phyloP scores from a whole-genome alignment of 805 yeast genomes.

The Schwanniomyces pseudopolymorphus region DNA sequence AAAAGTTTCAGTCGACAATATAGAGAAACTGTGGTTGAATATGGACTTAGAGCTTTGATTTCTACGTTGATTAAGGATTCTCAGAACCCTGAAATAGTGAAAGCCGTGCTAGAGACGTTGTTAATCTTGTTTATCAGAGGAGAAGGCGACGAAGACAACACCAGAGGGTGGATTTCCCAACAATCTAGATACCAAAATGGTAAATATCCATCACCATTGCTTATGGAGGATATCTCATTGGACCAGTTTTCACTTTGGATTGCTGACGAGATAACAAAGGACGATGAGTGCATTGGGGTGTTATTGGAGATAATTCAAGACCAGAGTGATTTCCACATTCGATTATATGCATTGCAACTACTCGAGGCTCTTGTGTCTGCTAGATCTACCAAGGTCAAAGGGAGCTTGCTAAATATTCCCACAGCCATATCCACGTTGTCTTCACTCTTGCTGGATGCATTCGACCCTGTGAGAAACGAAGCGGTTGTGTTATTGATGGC shows the following conservation, averaged over 20 bases:
- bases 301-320: conserved; percentile 46
- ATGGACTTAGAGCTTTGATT: conserved; percentile 75
- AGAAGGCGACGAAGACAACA: conserved; percentile 57
- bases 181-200: conserved; percentile 75
- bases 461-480: conserved; percentile 89
- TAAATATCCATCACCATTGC: conserved; percentile 72
- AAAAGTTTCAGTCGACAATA: conserved; percentile 87
- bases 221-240: conserved; percentile 52
- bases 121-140: conserved; percentile 77
- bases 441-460: conserved; percentile 38
- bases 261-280: conserved; percentile 85
- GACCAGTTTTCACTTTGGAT: conserved; percentile 95
- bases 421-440: conserved; percentile 80
- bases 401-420: conserved; percentile 68
- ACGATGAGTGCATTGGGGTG: conserved; percentile 24
- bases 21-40: conserved; percentile 86
- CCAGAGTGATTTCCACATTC: conserved; percentile 67
- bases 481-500: conserved; percentile 81
- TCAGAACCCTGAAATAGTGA: conserved; percentile 69
- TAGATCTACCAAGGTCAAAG: conserved; percentile 72
- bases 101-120: conserved; percentile 82
- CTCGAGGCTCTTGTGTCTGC: conserved; percentile 80
- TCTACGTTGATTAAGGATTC: conserved; percentile 62
- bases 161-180: conserved; percentile 71
- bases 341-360: conserved; percentile 79